These are phyloP conservation scores for Lolium multiflorum DNA, from an alignment of 176 grass and related monocot genomes.

Conservation along the genomic window DNA sequence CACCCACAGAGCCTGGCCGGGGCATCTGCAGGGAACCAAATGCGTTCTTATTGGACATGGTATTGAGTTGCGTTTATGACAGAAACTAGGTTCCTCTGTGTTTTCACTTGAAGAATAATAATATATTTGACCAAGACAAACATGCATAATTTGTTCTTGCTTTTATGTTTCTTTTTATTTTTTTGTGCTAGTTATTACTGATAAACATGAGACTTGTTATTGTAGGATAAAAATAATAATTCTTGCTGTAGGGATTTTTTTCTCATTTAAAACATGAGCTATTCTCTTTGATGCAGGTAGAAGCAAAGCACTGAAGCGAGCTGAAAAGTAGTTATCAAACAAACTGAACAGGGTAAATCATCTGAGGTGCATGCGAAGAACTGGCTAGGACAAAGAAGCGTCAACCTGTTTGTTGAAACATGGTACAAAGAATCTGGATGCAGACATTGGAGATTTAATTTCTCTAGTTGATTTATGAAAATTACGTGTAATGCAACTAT, in stretches of 20 bases:
- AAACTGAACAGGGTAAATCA: slow-evolving; percentile 22
- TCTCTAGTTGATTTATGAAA: slow-evolving; percentile 19
- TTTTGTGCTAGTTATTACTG: slow-evolving; percentile 30
- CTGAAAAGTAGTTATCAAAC: slow-evolving; percentile 38
- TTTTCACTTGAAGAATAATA: not conserved
- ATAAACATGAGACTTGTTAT: slow-evolving; percentile 27
- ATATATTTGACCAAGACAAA: slow-evolving; percentile 39
- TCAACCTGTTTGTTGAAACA: not conserved
- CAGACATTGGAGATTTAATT: slow-evolving; percentile 27
- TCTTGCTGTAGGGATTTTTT: slow-evolving; percentile 18
- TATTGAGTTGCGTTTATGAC: slow-evolving; percentile 36
- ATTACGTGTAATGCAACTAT: slow-evolving; percentile 20
- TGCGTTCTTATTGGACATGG: slow-evolving; percentile 15
- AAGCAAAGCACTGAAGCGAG: slow-evolving; percentile 20
- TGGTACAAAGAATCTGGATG: slow-evolving; percentile 1
- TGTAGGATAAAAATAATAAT: slow-evolving; percentile 12
- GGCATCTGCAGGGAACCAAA: slow-evolving; percentile 23
- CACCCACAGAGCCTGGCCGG: not conserved
- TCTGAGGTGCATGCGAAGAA: slow-evolving; percentile 20
- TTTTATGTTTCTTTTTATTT: slow-evolving; percentile 20
- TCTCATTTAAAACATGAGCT: slow-evolving; percentile 19
- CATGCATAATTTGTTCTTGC: slow-evolving; percentile 31
- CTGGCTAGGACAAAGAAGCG: slow-evolving; percentile 29
- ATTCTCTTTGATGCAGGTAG: slow-evolving; percentile 18
- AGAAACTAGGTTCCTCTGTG: slow-evolving; percentile 5